These are phyloP conservation scores for Corylus avellana DNA, from an alignment of 306 rosid species.

Conservation along the genomic window DNA sequence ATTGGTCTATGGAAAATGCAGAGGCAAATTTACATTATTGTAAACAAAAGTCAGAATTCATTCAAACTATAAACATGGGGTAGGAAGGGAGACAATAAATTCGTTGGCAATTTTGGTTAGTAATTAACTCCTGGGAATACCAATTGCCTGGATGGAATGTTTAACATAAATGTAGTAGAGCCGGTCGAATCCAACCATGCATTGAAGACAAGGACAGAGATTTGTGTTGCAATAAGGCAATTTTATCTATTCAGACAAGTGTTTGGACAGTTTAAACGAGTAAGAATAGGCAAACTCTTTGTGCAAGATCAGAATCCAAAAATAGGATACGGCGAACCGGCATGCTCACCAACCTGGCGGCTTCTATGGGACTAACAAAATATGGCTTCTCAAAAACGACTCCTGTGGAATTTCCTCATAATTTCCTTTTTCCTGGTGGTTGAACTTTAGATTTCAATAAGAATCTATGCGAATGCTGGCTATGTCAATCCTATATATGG, in stretches of 20 bases:
- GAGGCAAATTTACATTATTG: not conserved
- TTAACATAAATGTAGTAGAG: too few relatives aligned
- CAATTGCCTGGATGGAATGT: too few relatives aligned
- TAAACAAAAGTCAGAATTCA: not conserved
- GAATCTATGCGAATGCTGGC: not conserved
- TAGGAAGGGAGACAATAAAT: not conserved
- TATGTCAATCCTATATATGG: not conserved
- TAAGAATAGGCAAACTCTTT: too few relatives aligned
- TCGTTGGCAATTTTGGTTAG: not conserved
- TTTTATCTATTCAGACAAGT: too few relatives aligned
- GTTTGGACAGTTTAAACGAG: too few relatives aligned
- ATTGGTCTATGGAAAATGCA: not conserved
- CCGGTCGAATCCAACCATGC: too few relatives aligned
- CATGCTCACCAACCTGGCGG: not conserved
- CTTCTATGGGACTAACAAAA: not conserved
- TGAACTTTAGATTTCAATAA: not conserved
- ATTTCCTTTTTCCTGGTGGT: not conserved
- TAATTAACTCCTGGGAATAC: not conserved
- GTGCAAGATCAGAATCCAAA: too few relatives aligned
- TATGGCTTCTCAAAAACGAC: not conserved
- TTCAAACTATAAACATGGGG: not conserved
- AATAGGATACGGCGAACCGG: not conserved
- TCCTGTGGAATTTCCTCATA: not conserved
- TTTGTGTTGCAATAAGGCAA: too few relatives aligned
- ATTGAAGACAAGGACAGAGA: too few relatives aligned